These are phyloP conservation scores for Penicillium sp. DNA, from an alignment of 2,329 filamentous ascomycete species.

Conservation along the genomic window DNA sequence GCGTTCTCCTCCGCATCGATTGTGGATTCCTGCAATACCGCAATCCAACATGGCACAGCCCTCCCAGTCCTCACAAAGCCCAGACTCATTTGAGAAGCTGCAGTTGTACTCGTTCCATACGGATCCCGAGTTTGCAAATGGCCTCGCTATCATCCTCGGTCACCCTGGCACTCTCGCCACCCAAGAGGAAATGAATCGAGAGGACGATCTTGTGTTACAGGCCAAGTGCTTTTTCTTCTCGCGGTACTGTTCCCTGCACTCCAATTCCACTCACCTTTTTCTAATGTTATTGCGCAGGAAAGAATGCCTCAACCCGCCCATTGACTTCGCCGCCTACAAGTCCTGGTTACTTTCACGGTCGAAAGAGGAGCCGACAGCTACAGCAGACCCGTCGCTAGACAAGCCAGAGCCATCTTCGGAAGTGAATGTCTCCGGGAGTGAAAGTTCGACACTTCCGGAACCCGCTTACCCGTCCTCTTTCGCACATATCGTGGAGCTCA, in stretches of 20 bases:
- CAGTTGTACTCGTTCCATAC: conserved; percentile 38
- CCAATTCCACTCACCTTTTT: background rate
- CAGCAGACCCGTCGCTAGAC: background rate
- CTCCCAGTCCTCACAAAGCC: background rate
- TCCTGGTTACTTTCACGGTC: conserved; percentile 49
- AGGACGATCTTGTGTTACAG: conserved; percentile 42
- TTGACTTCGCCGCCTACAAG: conserved; percentile 66
- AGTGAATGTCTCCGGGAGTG: conserved; percentile 5
- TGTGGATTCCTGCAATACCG: background rate
- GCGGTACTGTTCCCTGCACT: conserved; percentile 29
- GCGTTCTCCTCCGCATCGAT: conserved; percentile 6
- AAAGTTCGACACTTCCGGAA: conserved; percentile 17
- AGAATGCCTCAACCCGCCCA: conserved; percentile 35
- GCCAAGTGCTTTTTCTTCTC: conserved; percentile 48
- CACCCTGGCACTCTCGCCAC: conserved; percentile 38
- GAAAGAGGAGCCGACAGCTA: conserved; percentile 2
- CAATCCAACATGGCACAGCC: conserved; percentile 9
- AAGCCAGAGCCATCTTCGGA: conserved; percentile 2
- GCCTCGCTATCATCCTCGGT: conserved; percentile 45
- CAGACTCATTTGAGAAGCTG: conserved; percentile 30
- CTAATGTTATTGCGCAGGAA: conserved; percentile 27
- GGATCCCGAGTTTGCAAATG: conserved; percentile 45
- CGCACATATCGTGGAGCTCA: conserved; percentile 76
- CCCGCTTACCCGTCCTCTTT: conserved; percentile 76
- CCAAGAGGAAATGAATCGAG: conserved; percentile 35